Evolutionary conservation across 345 rosid species (phyloP).

Genomic region (Arabis hirsuta): DNA sequence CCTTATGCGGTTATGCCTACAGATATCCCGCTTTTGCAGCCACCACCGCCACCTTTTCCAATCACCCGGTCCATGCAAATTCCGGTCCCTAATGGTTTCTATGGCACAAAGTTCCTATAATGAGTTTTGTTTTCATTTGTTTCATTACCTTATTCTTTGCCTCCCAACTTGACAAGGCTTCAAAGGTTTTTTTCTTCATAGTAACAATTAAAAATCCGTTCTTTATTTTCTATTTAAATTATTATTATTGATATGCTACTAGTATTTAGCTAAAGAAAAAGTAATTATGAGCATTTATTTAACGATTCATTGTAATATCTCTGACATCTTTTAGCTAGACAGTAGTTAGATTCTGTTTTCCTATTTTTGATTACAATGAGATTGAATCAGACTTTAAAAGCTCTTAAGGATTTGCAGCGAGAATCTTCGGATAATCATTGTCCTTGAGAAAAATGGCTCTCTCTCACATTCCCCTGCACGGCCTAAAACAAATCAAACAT

Average conservation of each 20-base stretch:
- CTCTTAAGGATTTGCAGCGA: slow-evolving; percentile 28
- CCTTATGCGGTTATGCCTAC: slow-evolving; percentile 44
- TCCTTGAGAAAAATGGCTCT: slow-evolving; percentile 48
- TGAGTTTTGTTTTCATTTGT: background rate
- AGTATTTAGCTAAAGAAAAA: background rate
- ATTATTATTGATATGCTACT: background rate
- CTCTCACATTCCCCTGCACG: slow-evolving; percentile 82
- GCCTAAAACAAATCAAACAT: slow-evolving; percentile 54
- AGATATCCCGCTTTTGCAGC: slow-evolving; percentile 54
- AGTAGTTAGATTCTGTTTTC: slow-evolving; percentile 38
- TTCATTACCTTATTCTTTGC: slow-evolving; percentile 21
- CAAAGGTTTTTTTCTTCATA: slow-evolving; percentile 38
- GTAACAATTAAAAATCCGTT: background rate
- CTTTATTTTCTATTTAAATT: background rate
- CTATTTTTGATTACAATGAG: slow-evolving; percentile 42
- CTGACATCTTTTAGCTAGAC: slow-evolving; percentile 32
- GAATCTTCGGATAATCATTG: slow-evolving; percentile 27
- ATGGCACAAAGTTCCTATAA: slow-evolving; percentile 53
- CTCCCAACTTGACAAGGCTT: slow-evolving; percentile 2
- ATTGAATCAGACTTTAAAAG: slow-evolving; percentile 30
- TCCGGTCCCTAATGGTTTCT: slow-evolving; percentile 52
- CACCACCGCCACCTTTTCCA: slow-evolving; percentile 46
- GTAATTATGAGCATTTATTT: slow-evolving; percentile 9
- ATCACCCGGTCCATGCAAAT: slow-evolving; percentile 41
- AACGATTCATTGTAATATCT: background rate